Evolutionary conservation across 2,329 filamentous ascomycete genomes (phyloP).

Genomic region (Alternaria gaisen): DNA sequence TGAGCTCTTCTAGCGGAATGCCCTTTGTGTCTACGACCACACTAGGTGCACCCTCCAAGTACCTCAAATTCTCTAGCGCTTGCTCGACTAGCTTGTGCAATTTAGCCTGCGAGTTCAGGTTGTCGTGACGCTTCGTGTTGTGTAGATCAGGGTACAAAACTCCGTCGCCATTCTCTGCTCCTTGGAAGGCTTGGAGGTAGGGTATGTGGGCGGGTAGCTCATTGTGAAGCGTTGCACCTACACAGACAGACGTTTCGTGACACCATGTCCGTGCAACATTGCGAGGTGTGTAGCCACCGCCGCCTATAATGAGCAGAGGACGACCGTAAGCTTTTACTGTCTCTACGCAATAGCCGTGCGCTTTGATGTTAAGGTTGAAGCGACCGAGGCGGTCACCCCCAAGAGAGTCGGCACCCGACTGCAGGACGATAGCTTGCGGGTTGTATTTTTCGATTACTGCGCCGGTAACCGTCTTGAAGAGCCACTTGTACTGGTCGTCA

Average conservation of each 20-base stretch:
- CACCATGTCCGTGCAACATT: conserved; percentile 98
- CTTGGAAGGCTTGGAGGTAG: conserved; percentile 83
- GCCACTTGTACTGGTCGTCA: conserved; percentile 83
- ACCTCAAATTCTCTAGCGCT: conserved; percentile 84
- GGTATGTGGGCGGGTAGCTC: conserved; percentile 82
- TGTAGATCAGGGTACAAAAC: conserved; percentile 88
- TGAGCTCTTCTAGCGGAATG: conserved; percentile 73
- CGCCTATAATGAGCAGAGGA: conserved; percentile 89
- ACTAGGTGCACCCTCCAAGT: conserved; percentile 84
- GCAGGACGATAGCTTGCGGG: conserved; percentile 90
- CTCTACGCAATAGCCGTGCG: conserved; percentile 89
- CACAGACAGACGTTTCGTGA: conserved; percentile 92
- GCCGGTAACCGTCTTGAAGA: conserved; percentile 84
- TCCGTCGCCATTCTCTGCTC: conserved; percentile 73
- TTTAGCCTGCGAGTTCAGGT: conserved; percentile 80
- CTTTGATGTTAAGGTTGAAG: conserved; percentile 96
- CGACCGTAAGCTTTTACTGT: conserved; percentile 84
- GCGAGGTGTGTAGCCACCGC: conserved; percentile 93
- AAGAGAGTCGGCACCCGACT: conserved; percentile 94
- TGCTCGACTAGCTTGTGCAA: conserved; percentile 78
- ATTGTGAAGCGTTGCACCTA: conserved; percentile 75
- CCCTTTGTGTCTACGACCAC: conserved; percentile 76
- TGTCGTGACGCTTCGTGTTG: conserved; percentile 75
- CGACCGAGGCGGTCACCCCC: conserved; percentile 92
- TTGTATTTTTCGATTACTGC: conserved; percentile 82